Evolutionary conservation across 768 basidiomycete genomes (phyloP).

Genomic region (Suillus fuscotomentosus): DNA sequence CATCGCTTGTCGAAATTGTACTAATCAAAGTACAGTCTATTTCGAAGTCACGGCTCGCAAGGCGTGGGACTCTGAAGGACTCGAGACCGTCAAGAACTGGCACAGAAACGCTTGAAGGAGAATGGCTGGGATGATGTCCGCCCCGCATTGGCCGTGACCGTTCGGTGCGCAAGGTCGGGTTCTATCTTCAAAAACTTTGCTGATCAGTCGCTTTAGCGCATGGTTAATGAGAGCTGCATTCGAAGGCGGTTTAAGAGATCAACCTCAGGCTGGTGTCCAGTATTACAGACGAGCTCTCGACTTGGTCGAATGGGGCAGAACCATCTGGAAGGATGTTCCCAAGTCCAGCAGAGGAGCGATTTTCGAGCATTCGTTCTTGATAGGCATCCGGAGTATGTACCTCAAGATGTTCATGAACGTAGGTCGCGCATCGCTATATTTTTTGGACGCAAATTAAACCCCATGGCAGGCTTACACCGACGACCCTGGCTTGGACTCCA

Average conservation of each 20-base stretch:
- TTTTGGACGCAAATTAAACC: not conserved
- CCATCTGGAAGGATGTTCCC: constrained; percentile 14
- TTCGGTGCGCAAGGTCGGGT: constrained; percentile 28
- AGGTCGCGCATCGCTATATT: not conserved
- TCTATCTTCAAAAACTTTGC: not conserved
- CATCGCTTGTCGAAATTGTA: not conserved
- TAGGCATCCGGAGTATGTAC: constrained; percentile 13
- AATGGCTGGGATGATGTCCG: constrained; percentile 29
- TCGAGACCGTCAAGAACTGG: constrained; percentile 21
- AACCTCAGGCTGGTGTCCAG: constrained; percentile 5
- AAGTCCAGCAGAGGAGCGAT: constrained; percentile 15
- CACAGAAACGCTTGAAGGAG: constrained; percentile 15
- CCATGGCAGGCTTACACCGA: not conserved
- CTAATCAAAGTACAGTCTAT: constrained; percentile 10
- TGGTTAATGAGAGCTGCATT: constrained; percentile 20
- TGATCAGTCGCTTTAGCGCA: constrained; percentile 8
- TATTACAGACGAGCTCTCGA: constrained; percentile 14
- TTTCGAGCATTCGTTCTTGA: constrained; percentile 19
- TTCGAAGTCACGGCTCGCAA: constrained; percentile 16
- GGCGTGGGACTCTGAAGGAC: constrained; percentile 17
- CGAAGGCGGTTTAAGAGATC: constrained; percentile 2
- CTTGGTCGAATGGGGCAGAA: constrained; percentile 17
- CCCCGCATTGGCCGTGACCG: constrained; percentile 35
- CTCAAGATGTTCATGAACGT: constrained; percentile 10
- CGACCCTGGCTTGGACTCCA: constrained; percentile 6